Evolutionary conservation across 2,329 filamentous ascomycete genomes (phyloP).

Genomic region (Trichoderma sp.): DNA sequence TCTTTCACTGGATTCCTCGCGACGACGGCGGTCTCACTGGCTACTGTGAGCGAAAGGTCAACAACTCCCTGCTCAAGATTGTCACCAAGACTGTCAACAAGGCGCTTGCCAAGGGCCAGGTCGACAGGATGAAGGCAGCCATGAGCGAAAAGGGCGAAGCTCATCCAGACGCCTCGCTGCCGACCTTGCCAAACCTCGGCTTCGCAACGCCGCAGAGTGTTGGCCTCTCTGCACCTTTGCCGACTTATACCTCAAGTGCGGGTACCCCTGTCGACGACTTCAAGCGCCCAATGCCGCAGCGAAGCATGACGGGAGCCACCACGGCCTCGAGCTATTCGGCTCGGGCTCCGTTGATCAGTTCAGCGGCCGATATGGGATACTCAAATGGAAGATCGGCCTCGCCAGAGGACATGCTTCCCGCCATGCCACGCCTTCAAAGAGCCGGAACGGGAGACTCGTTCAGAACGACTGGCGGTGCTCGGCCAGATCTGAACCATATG

Average conservation of each 20-base stretch:
- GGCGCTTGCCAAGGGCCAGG: constrained; percentile 77
- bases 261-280: constrained; percentile 48
- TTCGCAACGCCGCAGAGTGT: constrained; percentile 30
- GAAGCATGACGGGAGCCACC: constrained; percentile 58
- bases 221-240: constrained; percentile 54
- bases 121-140: constrained; percentile 56
- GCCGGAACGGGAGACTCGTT: constrained; percentile 43
- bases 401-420: constrained; percentile 35
- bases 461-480: constrained; percentile 34
- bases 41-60: constrained; percentile 92
- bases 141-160: constrained; percentile 54
- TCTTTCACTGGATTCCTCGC: constrained; percentile 88
- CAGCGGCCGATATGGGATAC: constrained; percentile 64
- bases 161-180: constrained; percentile 67
- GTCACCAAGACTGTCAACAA: constrained; percentile 86
- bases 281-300: constrained; percentile 50
- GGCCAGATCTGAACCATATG: constrained; percentile 27
- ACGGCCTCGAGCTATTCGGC: constrained; percentile 65
- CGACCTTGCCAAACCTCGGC: constrained; percentile 52
- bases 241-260: constrained; percentile 62
- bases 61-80: constrained; percentile 79
- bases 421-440: constrained; percentile 35
- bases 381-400: constrained; percentile 38
- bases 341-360: constrained; percentile 61
- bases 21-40: constrained; percentile 76